A percentile compares a stretch with the other conserved stretches of the same genome.
Conservation (phyloP, 257 asterid genomes). For the Forsythia viridissima region DNA sequence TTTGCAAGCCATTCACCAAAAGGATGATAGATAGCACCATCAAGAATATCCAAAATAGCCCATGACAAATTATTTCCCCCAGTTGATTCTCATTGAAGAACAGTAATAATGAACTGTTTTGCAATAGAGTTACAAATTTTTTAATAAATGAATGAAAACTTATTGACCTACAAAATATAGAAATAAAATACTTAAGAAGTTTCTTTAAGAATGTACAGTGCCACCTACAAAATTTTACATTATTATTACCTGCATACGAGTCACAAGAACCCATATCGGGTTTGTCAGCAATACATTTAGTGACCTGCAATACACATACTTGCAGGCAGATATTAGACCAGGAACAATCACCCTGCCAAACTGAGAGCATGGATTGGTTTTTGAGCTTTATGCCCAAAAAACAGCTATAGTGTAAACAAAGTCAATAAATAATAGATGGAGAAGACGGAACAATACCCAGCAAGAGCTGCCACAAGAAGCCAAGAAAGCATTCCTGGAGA, state of each 20-base stretch:
- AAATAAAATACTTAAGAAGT: neutral
- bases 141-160: neutral
- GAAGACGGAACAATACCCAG: conserved; percentile 52
- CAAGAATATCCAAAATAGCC: neutral
- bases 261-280: conserved; percentile 95
- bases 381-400: conserved; percentile 5
- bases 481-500: conserved; percentile 90
- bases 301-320: conserved; percentile 46
- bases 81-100: conserved; percentile 9
- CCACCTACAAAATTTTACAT: neutral
- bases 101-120: neutral
- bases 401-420: neutral
- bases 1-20: neutral
- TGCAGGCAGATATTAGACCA: neutral
- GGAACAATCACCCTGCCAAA: neutral
- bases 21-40: neutral
- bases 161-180: conserved; percentile 1
- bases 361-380: neutral
- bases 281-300: conserved; percentile 76
- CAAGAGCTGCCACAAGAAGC: conserved; percentile 92
- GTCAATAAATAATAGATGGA: neutral
- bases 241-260: conserved; percentile 84
- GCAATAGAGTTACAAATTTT: neutral
- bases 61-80: neutral
- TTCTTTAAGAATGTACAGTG: neutral